A percentile compares a stretch with the other conserved stretches of the same genome.
Conservation (phyloP, 1,139 yeast genomes). For the Zygosaccharomyces sapae region DNA sequence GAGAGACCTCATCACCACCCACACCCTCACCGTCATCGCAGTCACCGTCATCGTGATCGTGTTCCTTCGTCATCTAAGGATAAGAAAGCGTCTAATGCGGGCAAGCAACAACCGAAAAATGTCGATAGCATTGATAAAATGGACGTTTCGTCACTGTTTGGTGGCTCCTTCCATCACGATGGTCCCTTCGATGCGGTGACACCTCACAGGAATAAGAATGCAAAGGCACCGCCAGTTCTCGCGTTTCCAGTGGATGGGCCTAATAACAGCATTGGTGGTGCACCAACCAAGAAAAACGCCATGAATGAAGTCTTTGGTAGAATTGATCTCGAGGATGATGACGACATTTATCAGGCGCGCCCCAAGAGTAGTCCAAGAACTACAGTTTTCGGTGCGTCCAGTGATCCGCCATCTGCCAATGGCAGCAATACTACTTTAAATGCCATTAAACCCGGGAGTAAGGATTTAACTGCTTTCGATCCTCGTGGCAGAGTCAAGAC, state of each 20-base stretch:
- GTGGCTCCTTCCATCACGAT: slow-evolving; percentile 96
- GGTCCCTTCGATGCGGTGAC: slow-evolving; percentile 99
- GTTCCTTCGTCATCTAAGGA: slow-evolving; percentile 33
- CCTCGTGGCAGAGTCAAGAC: slow-evolving; percentile 63
- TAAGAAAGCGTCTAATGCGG: slow-evolving; percentile 46
- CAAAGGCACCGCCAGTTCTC: slow-evolving; percentile 80
- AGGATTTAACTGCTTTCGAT: slow-evolving; percentile 50
- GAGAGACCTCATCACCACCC: slow-evolving; percentile 3
- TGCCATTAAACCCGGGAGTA: slow-evolving; percentile 15
- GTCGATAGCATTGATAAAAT: slow-evolving; percentile 91
- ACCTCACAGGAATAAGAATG: slow-evolving; percentile 86
- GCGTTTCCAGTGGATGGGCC: slow-evolving; percentile 97
- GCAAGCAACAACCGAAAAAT: slow-evolving; percentile 38
- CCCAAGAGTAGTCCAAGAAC: slow-evolving; percentile 7
- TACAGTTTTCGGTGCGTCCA: slow-evolving; percentile 4
- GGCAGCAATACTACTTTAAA: slow-evolving; percentile 15
- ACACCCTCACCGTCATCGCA: background rate
- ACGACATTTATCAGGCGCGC: slow-evolving; percentile 12
- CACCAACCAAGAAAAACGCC: slow-evolving; percentile 34
- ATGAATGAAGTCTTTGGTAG: slow-evolving; percentile 34
- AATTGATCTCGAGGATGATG: slow-evolving; percentile 16
- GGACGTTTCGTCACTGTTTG: slow-evolving; percentile 92
- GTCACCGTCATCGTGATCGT: slow-evolving; percentile 15
- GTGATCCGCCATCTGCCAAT: slow-evolving; percentile 6
- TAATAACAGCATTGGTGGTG: slow-evolving; percentile 76